These are phyloP conservation scores for Ophiostoma piceae DNA, from an alignment of 2,329 filamentous ascomycete genomes.

Conservation along the genomic window DNA sequence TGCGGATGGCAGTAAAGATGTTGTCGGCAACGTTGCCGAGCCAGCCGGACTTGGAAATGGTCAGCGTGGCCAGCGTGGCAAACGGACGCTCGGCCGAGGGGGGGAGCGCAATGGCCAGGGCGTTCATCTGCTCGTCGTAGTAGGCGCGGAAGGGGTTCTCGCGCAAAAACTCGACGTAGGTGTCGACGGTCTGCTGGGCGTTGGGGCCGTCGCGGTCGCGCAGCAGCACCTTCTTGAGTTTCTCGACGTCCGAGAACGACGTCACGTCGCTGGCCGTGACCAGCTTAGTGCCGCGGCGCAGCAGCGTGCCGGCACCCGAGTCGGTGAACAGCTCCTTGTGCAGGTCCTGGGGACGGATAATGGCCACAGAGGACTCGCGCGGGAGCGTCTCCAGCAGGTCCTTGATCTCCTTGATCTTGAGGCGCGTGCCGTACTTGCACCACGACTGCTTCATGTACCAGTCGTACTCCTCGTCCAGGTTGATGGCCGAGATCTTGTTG, in stretches of 20 bases:
- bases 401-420: conserved; percentile 98
- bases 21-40: conserved; percentile 92
- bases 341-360: conserved; percentile 91
- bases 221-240: conserved; percentile 76
- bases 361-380: conserved; percentile 88
- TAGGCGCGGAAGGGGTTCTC: conserved; percentile 83
- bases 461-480: conserved; percentile 93
- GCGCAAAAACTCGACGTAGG: conserved; percentile 74
- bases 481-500: conserved; percentile 94
- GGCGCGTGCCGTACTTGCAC: conserved; percentile 88
- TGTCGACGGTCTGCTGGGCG: conserved; percentile 75
- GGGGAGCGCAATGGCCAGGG: conserved; percentile 81
- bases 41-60: conserved; percentile 92
- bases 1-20: conserved; percentile 87
- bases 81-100: conserved; percentile 60
- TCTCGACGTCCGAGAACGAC: conserved; percentile 69
- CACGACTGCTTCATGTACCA: conserved; percentile 88
- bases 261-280: conserved; percentile 64
- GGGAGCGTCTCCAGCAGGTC: conserved; percentile 84
- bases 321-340: conserved; percentile 97
- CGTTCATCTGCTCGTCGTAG: conserved; percentile 91
- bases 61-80: conserved; percentile 82
- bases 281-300: conserved; percentile 86
- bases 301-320: conserved; percentile 87
- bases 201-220: conserved; percentile 77